A percentile compares a stretch with the other conserved stretches of the same genome.
These are phyloP conservation scores for Cytospora chrysosperma DNA, from an alignment of 2,329 filamentous ascomycete species.

Conservation along the genomic window DNA sequence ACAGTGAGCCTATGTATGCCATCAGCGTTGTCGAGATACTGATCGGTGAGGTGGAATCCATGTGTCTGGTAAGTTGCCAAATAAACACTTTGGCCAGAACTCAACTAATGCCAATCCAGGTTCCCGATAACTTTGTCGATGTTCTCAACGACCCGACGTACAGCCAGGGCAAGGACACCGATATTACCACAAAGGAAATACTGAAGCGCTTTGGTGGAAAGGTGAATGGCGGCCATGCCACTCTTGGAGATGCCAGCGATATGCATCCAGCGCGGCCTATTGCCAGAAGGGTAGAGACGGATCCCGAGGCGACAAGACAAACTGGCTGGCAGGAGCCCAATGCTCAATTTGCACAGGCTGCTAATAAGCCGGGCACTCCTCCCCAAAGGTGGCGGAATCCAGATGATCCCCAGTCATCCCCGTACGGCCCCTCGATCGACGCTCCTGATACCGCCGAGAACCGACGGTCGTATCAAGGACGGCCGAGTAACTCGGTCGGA, in stretches of 20 bases:
- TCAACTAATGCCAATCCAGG: slow-evolving; percentile 52
- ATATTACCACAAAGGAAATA: slow-evolving; percentile 96
- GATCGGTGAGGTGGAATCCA: slow-evolving; percentile 90
- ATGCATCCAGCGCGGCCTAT: slow-evolving; percentile 54
- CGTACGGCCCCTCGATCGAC: slow-evolving; percentile 46
- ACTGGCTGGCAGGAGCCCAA: slow-evolving; percentile 68
- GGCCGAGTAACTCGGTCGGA: slow-evolving; percentile 49
- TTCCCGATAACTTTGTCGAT: slow-evolving; percentile 86
- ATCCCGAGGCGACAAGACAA: slow-evolving; percentile 51
- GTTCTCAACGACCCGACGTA: slow-evolving; percentile 78
- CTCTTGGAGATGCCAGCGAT: slow-evolving; percentile 59
- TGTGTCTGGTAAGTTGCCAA: slow-evolving; percentile 78
- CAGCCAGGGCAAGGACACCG: slow-evolving; percentile 57
- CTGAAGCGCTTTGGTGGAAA: slow-evolving; percentile 84
- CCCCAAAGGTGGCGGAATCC: slow-evolving; percentile 46
- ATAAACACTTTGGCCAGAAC: neutral
- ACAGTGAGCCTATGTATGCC: slow-evolving; percentile 86
- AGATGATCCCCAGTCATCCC: slow-evolving; percentile 45
- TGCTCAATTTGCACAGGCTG: slow-evolving; percentile 38
- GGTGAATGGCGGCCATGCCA: slow-evolving; percentile 46
- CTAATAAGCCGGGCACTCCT: slow-evolving; percentile 44
- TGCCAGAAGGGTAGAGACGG: slow-evolving; percentile 75
- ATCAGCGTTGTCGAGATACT: slow-evolving; percentile 91
- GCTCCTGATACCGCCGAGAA: slow-evolving; percentile 44
- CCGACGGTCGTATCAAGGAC: slow-evolving; percentile 52